Conservation (phyloP, 176 grass and related monocot genomes). For the Carex parvula region DNA sequence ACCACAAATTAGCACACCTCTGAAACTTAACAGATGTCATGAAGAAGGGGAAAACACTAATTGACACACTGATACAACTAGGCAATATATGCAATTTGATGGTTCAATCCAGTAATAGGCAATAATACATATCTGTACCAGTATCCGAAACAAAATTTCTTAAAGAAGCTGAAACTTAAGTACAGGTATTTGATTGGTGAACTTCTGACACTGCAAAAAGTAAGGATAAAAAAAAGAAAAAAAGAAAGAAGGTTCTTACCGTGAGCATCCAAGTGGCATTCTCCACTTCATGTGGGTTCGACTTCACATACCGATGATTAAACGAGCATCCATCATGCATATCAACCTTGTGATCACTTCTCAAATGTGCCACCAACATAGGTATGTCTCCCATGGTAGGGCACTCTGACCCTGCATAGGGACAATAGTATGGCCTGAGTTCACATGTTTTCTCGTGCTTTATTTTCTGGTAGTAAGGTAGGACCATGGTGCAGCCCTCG, state of each 20-base stretch:
- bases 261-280: slow-evolving; percentile 35
- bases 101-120: background rate
- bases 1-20: background rate
- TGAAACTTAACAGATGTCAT: background rate
- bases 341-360: slow-evolving; percentile 25
- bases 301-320: slow-evolving; percentile 29
- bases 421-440: slow-evolving; percentile 24
- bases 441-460: slow-evolving; percentile 28
- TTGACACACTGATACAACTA: background rate
- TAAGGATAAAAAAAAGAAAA: background rate
- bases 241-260: background rate
- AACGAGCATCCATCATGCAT: slow-evolving; percentile 31
- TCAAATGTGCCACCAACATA: slow-evolving; percentile 25
- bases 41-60: background rate
- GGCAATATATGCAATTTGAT: background rate
- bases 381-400: slow-evolving; percentile 18
- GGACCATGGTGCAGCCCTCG: slow-evolving; percentile 9
- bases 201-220: background rate
- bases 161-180: background rate
- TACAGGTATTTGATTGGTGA: background rate
- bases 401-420: slow-evolving; percentile 26
- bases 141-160: background rate
- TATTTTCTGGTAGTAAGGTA: slow-evolving; percentile 26
- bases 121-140: background rate
- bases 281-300: slow-evolving; percentile 28